phyloP scores from a whole-genome alignment of 2,329 filamentous ascomycete genomes.

The Ceratocystis diversiconidia region DNA sequence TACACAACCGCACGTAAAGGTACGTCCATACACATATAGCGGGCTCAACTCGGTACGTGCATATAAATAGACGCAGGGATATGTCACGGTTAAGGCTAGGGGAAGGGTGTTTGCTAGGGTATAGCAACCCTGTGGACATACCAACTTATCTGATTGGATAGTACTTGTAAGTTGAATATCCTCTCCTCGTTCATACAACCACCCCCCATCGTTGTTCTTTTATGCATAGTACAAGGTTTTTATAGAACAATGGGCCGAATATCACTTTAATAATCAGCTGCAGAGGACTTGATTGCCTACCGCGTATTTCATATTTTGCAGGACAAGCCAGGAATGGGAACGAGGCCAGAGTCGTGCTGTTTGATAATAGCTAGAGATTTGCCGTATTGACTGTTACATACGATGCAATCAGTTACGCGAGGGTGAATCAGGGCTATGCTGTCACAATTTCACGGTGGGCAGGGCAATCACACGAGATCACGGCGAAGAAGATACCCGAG shows the following conservation, averaged over 20 bases:
- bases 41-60: background rate
- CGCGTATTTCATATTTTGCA: background rate
- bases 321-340: background rate
- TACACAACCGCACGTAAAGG: background rate
- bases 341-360: background rate
- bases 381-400: background rate
- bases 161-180: background rate
- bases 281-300: background rate
- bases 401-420: background rate
- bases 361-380: background rate
- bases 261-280: background rate
- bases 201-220: background rate
- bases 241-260: background rate
- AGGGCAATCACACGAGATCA: background rate
- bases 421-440: background rate
- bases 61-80: background rate
- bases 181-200: background rate
- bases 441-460: background rate
- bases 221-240: background rate
- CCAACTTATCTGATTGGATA: background rate
- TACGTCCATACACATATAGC: background rate
- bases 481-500: background rate
- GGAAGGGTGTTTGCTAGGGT: background rate
- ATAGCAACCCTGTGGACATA: background rate
- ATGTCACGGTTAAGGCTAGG: background rate